phyloP scores from a whole-genome alignment of 2,329 filamentous ascomycete genomes.

The Colletotrichum filicis region DNA sequence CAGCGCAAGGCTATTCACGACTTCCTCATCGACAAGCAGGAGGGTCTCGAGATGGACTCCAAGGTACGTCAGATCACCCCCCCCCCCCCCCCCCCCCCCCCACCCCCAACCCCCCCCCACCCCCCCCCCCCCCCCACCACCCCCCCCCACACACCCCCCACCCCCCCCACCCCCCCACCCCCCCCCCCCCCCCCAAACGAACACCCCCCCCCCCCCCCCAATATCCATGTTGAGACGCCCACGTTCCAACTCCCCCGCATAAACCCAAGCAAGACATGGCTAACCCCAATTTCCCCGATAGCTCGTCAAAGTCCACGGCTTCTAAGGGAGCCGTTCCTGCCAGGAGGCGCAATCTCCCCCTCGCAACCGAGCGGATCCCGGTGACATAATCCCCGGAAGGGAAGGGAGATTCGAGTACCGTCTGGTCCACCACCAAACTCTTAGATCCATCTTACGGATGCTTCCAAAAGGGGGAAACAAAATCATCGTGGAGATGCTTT shows the following conservation, averaged over 20 bases:
- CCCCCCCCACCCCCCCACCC: too few species aligned
- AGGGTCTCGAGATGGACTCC: conserved; percentile 84
- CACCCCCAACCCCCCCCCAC: too few species aligned
- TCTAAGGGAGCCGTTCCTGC: conserved; percentile 56
- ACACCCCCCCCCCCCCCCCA: too few species aligned
- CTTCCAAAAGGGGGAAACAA: neutral
- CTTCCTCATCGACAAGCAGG: conserved; percentile 89
- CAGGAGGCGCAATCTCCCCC: conserved; percentile 45
- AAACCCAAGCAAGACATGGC: neutral
- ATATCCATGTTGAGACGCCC: neutral
- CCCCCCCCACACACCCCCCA: too few species aligned
- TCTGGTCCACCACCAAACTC: neutral
- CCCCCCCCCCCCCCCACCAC: too few species aligned
- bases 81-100: too few species aligned
- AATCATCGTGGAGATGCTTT: conserved; percentile 4
- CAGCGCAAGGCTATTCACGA: conserved; percentile 94
- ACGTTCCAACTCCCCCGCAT: neutral
- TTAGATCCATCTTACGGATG: neutral
- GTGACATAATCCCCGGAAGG: neutral
- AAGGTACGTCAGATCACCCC: conserved; percentile 56
- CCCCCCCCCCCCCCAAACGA: too few species aligned
- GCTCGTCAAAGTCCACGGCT: conserved; percentile 66
- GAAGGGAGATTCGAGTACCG: conserved; percentile 17
- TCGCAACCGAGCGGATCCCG: conserved; percentile 32
- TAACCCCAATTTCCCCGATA: conserved; percentile 2